These are phyloP conservation scores for Trypanosoma lewisi DNA, from an alignment of 208 protist genomes.

Conservation along the genomic window DNA sequence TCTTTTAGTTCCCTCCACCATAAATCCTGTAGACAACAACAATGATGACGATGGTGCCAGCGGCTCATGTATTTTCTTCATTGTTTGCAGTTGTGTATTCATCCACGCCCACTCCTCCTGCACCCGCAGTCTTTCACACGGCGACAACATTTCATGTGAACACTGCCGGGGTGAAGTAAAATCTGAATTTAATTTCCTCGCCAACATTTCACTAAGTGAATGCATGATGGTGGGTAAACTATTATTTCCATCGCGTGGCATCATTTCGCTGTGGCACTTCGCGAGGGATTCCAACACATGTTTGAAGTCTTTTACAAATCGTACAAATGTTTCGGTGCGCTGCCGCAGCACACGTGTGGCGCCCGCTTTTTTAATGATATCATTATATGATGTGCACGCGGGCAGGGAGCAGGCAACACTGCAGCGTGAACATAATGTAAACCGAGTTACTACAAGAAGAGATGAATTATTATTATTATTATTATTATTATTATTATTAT, in stretches of 20 bases:
- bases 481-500: background rate
- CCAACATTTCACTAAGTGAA: slow-evolving; percentile 37
- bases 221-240: slow-evolving; percentile 36
- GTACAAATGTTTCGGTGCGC: slow-evolving; percentile 42
- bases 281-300: slow-evolving; percentile 40
- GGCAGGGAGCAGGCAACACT: slow-evolving; percentile 27
- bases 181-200: slow-evolving; percentile 30
- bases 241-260: no score
- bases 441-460: background rate
- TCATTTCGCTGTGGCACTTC: background rate
- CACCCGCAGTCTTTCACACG: slow-evolving; percentile 29
- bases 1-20: no score
- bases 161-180: slow-evolving; percentile 9
- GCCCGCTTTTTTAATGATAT: slow-evolving; percentile 36
- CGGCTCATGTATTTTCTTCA: background rate
- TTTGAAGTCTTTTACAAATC: slow-evolving; percentile 47
- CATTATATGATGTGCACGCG: slow-evolving; percentile 12
- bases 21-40: no score
- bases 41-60: no score
- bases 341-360: slow-evolving; percentile 29
- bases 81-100: slow-evolving; percentile 15
- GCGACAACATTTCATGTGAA: slow-evolving; percentile 8
- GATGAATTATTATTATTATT: background rate
- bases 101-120: slow-evolving; percentile 25
- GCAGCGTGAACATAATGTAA: slow-evolving; percentile 48